Evolutionary conservation across 2,329 filamentous ascomycete genomes (phyloP).

Genomic region (Neophaeococcomyces mojaviensis): DNA sequence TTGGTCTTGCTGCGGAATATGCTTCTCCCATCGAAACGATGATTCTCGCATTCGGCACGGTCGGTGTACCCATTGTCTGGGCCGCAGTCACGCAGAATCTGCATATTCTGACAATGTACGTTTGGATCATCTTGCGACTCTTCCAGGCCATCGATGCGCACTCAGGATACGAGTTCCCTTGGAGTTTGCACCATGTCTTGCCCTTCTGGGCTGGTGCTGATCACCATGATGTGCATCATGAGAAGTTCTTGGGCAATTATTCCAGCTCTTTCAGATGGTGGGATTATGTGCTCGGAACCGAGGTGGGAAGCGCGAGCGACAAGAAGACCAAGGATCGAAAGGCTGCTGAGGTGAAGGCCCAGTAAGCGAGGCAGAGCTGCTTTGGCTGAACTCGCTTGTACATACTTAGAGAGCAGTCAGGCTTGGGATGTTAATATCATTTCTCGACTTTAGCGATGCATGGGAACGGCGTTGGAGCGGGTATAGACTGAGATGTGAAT

Average conservation of each 20-base stretch:
- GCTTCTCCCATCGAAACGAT: conserved; percentile 96
- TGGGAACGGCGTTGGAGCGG: not conserved
- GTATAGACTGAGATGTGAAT: not conserved
- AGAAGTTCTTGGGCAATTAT: conserved; percentile 98
- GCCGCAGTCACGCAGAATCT: conserved; percentile 75
- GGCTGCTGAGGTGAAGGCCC: conserved; percentile 9
- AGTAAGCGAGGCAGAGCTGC: not conserved
- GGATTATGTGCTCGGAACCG: conserved; percentile 90
- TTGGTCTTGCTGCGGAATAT: conserved; percentile 93
- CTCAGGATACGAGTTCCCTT: conserved; percentile 97
- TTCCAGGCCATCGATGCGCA: conserved; percentile 98
- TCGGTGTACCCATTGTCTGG: conserved; percentile 76
- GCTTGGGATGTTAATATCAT: not conserved
- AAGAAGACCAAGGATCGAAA: conserved; percentile 12
- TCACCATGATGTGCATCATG: conserved; percentile 95
- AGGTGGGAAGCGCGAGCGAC: conserved; percentile 56
- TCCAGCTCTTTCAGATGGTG: conserved; percentile 98
- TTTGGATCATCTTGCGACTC: conserved; percentile 86
- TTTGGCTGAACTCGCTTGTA: too few relatives aligned
- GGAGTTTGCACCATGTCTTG: conserved; percentile 89
- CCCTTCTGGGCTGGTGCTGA: conserved; percentile 97
- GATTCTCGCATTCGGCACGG: conserved; percentile 80
- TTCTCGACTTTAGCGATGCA: conserved; percentile 1
- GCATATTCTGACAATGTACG: conserved; percentile 95
- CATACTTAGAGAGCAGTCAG: not conserved